Percentiles rank a stretch among this genome's conserved stretches.
Evolutionary conservation across 352 stramenopile genomes (phyloP).

Genomic region (Globisporangium barbulae): DNA sequence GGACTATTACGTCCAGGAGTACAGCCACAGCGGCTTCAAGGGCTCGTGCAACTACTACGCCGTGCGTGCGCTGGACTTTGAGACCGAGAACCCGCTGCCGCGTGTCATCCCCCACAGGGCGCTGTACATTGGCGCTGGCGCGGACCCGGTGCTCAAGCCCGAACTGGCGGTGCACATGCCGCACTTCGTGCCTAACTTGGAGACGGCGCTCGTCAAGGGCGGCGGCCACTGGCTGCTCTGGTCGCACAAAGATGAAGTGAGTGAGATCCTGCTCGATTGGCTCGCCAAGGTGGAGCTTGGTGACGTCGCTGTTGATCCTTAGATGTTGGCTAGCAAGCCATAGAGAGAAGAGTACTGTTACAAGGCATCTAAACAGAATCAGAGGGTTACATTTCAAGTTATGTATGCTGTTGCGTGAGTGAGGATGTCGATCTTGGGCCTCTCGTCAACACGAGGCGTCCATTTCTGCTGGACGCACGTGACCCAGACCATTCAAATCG

Average conservation of each 20-base stretch:
- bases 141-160: constrained; percentile 39
- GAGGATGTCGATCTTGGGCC: background rate
- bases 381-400: no score
- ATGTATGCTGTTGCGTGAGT: no score
- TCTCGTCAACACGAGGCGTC: background rate
- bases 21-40: constrained; percentile 33
- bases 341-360: no score
- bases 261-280: constrained; percentile 3
- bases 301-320: background rate
- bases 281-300: constrained; percentile 2
- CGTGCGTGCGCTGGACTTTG: constrained; percentile 38
- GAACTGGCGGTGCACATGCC: constrained; percentile 53
- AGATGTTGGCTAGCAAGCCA: no score
- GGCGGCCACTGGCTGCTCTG: constrained; percentile 14
- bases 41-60: constrained; percentile 35
- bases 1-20: constrained; percentile 40
- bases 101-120: constrained; percentile 31
- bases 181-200: constrained; percentile 8
- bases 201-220: constrained; percentile 9
- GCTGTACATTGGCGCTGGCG: constrained; percentile 37
- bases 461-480: background rate
- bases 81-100: constrained; percentile 33
- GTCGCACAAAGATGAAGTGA: constrained; percentile 11
- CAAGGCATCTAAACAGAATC: no score
- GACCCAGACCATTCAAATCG: background rate